Base-by-base conservation (phyloP, 2,329 filamentous ascomycete genomes). In the Grosmannia clavigera region DNA sequence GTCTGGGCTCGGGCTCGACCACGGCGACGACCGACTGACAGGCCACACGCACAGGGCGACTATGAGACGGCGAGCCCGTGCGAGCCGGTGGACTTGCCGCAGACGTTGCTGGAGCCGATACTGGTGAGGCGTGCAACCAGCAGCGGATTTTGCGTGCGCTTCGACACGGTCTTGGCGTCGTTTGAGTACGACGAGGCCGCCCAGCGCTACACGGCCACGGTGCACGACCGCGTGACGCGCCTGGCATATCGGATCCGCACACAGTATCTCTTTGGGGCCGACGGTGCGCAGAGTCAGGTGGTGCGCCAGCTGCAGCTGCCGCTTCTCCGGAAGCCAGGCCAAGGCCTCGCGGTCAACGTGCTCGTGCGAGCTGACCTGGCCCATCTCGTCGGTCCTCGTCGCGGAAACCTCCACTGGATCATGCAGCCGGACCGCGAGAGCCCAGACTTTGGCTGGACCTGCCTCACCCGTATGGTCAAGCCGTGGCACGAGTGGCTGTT, bases 401-500 rank as follows among this genome's bases (percentile, higher is more conserved):
- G 72, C 33, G 83, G 82, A 0, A 85, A 84, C 65, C 71, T 86
- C 22, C 82, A 86, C 66, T 84, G 81, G 78, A 72, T 83, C 1
- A 72, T 85, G 66, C 75, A 78, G 63, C 81, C 83, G 0, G 77
- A 81, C 60, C 68, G 68, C 2, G 76, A 81, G 58, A 71, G 78
- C 58, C 77, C 78, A 0, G 71, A 71, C 0, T 84, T 79, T 69
- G 80, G 74, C 0, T 81, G 78, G 76, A 71, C 72, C 38, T 70
- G 68, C 3, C 69, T 82, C 63, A 72, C 78, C 2, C 73, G 83
- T 29, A 85, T 86, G 81, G 81, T 86, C 5, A 82, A 79, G 70
- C 78, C 82, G 0, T 86, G 82, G 82, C 67, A 79, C 63, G 79
- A 86, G 70, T 86, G 82, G 81, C 75, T 82, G 71, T 80, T 81